phyloP scores from a whole-genome alignment of 116 monocot species.

The Posidonia oceanica region DNA sequence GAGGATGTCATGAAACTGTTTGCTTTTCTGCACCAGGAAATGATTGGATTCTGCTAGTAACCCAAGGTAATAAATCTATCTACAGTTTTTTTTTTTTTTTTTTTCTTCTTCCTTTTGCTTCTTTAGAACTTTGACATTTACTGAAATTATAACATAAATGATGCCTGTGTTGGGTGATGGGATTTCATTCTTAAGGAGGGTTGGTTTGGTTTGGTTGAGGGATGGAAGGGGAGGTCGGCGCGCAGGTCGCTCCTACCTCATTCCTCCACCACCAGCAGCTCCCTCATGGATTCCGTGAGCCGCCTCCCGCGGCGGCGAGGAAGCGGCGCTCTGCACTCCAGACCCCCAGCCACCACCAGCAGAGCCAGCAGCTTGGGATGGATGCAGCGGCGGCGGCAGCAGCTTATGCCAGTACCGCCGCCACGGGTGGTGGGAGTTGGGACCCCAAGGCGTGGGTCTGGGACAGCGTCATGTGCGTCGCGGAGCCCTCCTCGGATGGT shows the following conservation, averaged over 20 bases:
- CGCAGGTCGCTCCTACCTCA: constrained; percentile 54
- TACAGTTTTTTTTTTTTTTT: too few relatives aligned
- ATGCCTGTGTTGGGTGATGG: too few relatives aligned
- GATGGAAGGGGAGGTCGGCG: constrained; percentile 67
- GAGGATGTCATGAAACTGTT: too few relatives aligned
- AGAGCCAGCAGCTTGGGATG: neutral
- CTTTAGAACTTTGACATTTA: too few relatives aligned
- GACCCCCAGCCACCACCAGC: neutral
- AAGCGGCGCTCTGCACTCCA: constrained; percentile 58
- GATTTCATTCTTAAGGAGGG: neutral
- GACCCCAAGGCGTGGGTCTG: constrained; percentile 57
- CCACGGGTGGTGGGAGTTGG: constrained; percentile 18
- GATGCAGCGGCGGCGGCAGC: too few relatives aligned
- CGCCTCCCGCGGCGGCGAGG: constrained; percentile 9
- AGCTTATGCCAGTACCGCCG: too few relatives aligned
- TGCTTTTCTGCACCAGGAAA: too few relatives aligned
- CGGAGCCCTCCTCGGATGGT: constrained; percentile 18
- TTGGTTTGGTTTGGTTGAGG: constrained; percentile 2
- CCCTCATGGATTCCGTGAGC: too few relatives aligned
- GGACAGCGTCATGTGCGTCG: constrained; percentile 54
- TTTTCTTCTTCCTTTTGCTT: too few relatives aligned
- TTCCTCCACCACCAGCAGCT: constrained; percentile 26
- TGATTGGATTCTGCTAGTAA: too few relatives aligned
- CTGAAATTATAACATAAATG: too few relatives aligned
- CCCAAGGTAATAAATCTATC: too few relatives aligned